Conservation (phyloP, 163 green algal species). For the Prototheca stagnorum region DNA sequence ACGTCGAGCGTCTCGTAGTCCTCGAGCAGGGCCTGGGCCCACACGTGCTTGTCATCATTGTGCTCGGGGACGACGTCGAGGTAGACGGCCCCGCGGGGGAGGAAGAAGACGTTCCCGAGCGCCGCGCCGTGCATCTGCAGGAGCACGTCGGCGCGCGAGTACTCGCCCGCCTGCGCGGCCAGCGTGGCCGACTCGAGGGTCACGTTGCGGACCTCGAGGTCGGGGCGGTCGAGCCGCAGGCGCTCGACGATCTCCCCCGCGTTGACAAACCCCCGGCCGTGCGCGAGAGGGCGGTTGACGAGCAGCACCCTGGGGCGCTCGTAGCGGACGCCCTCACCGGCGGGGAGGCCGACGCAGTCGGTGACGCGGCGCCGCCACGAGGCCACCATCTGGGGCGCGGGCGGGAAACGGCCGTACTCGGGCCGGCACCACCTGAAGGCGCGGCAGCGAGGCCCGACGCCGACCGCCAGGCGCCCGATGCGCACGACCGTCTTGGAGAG, state of each 20-base stretch:
- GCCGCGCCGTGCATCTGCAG: constrained; percentile 23
- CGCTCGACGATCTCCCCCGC: neutral
- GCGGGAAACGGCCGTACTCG: constrained; percentile 6
- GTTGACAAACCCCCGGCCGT: constrained; percentile 16
- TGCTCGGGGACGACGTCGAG: constrained; percentile 17
- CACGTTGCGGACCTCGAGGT: neutral
- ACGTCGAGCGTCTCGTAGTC: constrained; percentile 12
- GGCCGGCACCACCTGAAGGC: constrained; percentile 8
- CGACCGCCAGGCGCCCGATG: constrained; percentile 4
- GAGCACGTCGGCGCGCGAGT: constrained; percentile 11
- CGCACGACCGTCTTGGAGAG: constrained; percentile 9
- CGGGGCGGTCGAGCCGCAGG: constrained; percentile 6
- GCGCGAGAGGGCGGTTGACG: constrained; percentile 10
- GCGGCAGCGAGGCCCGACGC: constrained; percentile 10
- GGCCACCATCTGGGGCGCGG: constrained; percentile 4
- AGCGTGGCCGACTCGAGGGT: constrained; percentile 10
- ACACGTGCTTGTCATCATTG: constrained; percentile 22
- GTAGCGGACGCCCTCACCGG: neutral
- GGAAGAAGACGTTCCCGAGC: constrained; percentile 21
- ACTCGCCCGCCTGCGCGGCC: constrained; percentile 9
- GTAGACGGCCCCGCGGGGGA: constrained; percentile 13
- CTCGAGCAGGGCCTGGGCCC: constrained; percentile 15
- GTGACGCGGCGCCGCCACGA: constrained; percentile 11
- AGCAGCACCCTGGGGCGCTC: constrained; percentile 6
- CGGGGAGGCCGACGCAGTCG: constrained; percentile 10